A percentile compares a stretch with the other conserved stretches of the same genome.
These are phyloP conservation scores for Diplogelasinospora grovesii DNA, from an alignment of 495 filamentous ascomycete species.

Conservation along the genomic window DNA sequence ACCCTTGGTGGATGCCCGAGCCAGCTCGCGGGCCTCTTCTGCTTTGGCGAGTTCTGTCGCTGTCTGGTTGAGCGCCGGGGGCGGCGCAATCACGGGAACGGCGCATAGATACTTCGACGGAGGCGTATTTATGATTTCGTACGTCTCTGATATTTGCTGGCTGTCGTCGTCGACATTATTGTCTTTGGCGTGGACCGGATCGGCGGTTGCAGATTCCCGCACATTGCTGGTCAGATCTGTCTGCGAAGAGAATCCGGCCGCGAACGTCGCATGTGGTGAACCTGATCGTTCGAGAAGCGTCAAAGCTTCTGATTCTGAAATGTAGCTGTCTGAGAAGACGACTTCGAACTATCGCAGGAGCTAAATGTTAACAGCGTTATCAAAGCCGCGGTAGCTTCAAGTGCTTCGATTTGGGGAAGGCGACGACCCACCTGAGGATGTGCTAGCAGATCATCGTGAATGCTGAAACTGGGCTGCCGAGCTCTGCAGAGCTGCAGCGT, in stretches of 20 bases:
- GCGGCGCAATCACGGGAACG: conserved; percentile 62
- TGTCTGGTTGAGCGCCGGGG: conserved; percentile 49
- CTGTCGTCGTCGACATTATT: conserved; percentile 9
- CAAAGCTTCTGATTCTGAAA: conserved; percentile 64
- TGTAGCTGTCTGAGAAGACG: conserved; percentile 64
- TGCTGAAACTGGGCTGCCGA: conserved; percentile 45
- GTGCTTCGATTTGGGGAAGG: neutral
- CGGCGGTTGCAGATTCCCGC: conserved; percentile 23
- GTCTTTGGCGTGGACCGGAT: conserved; percentile 10
- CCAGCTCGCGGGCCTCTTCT: conserved; percentile 79
- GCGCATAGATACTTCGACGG: conserved; percentile 74
- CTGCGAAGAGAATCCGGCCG: conserved; percentile 26
- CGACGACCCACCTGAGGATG: conserved; percentile 76
- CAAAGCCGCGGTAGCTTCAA: neutral
- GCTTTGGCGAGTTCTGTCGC: conserved; percentile 56
- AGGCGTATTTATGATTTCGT: conserved; percentile 67
- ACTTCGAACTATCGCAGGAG: conserved; percentile 62
- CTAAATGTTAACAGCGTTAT: conserved; percentile 3
- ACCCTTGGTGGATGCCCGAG: conserved; percentile 73
- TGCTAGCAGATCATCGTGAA: conserved; percentile 86
- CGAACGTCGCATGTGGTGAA: conserved; percentile 22
- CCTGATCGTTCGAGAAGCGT: conserved; percentile 43
- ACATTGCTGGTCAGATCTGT: conserved; percentile 30
- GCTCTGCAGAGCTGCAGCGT: conserved; percentile 34
- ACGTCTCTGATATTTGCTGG: conserved; percentile 39